Percentiles rank a stretch among this genome's conserved stretches.
phyloP scores from a whole-genome alignment of 352 stramenopile genomes.

The Phytophthora pluvialis region DNA sequence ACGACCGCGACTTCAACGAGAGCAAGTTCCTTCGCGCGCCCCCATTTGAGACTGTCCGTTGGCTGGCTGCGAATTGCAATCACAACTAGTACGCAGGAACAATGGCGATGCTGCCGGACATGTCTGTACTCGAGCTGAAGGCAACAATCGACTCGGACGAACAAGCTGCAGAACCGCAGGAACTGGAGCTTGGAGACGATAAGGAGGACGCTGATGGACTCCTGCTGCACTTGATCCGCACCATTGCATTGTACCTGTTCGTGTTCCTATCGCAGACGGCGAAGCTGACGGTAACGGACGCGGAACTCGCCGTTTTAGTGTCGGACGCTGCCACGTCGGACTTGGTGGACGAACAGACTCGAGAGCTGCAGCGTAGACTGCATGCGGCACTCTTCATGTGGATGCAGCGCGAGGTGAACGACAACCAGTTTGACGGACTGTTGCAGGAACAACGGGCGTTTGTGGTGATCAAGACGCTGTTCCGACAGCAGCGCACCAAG shows the following conservation, averaged over 20 bases:
- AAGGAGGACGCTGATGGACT: constrained; percentile 33
- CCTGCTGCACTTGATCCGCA: constrained; percentile 68
- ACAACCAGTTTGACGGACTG: constrained; percentile 69
- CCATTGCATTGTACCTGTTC: constrained; percentile 68
- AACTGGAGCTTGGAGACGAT: constrained; percentile 2
- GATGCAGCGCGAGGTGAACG: constrained; percentile 54
- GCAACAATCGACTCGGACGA: too few species aligned
- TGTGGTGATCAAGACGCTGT: constrained; percentile 54
- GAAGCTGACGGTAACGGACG: constrained; percentile 40
- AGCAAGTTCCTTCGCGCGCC: too few species aligned
- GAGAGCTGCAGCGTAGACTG: constrained; percentile 41
- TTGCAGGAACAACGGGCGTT: constrained; percentile 63
- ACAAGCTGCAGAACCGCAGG: too few species aligned
- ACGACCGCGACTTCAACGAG: constrained; percentile 25
- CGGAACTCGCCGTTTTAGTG: constrained; percentile 39
- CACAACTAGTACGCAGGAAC: too few species aligned
- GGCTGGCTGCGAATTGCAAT: too few species aligned
- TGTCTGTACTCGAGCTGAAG: too few species aligned
- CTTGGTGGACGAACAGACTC: constrained; percentile 40
- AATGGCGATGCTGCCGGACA: not conserved
- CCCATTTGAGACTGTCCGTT: constrained; percentile 14
- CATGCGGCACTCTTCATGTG: constrained; percentile 47
- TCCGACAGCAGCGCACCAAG: constrained; percentile 53
- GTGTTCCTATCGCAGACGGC: constrained; percentile 55
- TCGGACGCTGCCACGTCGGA: constrained; percentile 25